Evolutionary conservation across 352 stramenopile species (phyloP).

Genomic region (Globisporangium splendens): DNA sequence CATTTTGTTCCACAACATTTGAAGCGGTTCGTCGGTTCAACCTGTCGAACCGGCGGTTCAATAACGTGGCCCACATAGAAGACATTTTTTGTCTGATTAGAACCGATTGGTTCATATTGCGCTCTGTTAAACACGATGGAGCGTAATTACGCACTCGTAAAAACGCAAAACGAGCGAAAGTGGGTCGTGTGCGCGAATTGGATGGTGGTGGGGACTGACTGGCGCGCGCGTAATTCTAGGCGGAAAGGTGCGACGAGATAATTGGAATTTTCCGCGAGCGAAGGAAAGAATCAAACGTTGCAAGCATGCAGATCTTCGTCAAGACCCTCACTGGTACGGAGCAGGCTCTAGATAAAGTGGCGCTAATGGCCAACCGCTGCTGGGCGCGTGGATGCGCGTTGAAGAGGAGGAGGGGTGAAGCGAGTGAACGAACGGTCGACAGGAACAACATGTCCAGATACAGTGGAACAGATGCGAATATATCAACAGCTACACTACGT

Average conservation of each 20-base stretch:
- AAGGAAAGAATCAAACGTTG: constrained; percentile 37
- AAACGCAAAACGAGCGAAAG: constrained; percentile 9
- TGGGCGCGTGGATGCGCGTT: background rate
- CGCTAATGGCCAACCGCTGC: too few species aligned
- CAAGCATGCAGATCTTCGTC: constrained; percentile 64
- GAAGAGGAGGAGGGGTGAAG: background rate
- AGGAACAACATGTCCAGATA: too few species aligned
- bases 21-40: too few species aligned
- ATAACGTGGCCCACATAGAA: too few species aligned
- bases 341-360: background rate
- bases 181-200: constrained; percentile 9
- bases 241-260: constrained; percentile 11
- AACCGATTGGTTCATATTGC: background rate
- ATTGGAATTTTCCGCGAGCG: constrained; percentile 63
- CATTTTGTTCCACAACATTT: too few species aligned
- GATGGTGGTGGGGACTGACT: constrained; percentile 30
- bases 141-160: constrained; percentile 14
- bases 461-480: too few species aligned
- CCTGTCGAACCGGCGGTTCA: too few species aligned
- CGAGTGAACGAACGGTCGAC: too few species aligned
- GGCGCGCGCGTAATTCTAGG: constrained; percentile 5
- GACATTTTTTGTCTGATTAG: background rate
- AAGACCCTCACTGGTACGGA: constrained; percentile 32
- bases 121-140: background rate
- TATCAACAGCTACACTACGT: too few species aligned